phyloP scores from a whole-genome alignment of 2,329 filamentous ascomycete genomes.

The Penicillium sp. region DNA sequence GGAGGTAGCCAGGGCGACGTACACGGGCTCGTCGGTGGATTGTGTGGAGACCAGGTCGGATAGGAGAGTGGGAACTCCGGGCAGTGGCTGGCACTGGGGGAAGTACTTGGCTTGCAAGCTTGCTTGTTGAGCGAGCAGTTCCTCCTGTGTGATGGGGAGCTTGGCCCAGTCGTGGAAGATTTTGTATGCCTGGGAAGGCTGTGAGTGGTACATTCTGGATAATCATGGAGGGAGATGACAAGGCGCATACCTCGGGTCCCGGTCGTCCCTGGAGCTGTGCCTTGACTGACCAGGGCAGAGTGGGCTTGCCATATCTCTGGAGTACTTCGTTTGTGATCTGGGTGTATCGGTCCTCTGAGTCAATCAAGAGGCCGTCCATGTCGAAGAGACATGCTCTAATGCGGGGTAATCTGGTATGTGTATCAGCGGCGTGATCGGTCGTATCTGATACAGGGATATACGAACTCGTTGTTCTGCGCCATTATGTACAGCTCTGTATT shows the following conservation, averaged over 20 bases:
- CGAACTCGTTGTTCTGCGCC: slow-evolving; percentile 1
- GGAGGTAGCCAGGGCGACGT: slow-evolving; percentile 85
- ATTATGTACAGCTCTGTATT: slow-evolving; percentile 2
- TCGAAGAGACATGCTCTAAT: slow-evolving; percentile 94
- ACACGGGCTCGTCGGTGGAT: slow-evolving; percentile 53
- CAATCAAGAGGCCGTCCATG: slow-evolving; percentile 95
- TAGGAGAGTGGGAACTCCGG: slow-evolving; percentile 74
- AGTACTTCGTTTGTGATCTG: slow-evolving; percentile 80
- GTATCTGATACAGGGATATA: neutral
- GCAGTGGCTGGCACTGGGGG: slow-evolving; percentile 71
- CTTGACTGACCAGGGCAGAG: slow-evolving; percentile 91
- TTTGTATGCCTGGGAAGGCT: slow-evolving; percentile 50
- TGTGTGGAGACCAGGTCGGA: slow-evolving; percentile 36
- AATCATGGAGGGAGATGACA: neutral
- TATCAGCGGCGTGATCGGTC: slow-evolving; percentile 3
- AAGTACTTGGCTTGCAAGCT: slow-evolving; percentile 73
- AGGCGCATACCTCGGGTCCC: slow-evolving; percentile 50
- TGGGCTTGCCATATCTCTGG: slow-evolving; percentile 68
- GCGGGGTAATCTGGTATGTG: slow-evolving; percentile 64
- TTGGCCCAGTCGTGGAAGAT: slow-evolving; percentile 82
- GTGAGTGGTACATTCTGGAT: slow-evolving; percentile 3
- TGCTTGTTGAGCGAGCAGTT: slow-evolving; percentile 64
- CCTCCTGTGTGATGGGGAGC: slow-evolving; percentile 71
- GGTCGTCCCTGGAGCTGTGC: slow-evolving; percentile 77
- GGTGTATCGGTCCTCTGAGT: slow-evolving; percentile 91